phyloP scores from a whole-genome alignment of 495 filamentous ascomycete genomes.

The Letharia lupina region DNA sequence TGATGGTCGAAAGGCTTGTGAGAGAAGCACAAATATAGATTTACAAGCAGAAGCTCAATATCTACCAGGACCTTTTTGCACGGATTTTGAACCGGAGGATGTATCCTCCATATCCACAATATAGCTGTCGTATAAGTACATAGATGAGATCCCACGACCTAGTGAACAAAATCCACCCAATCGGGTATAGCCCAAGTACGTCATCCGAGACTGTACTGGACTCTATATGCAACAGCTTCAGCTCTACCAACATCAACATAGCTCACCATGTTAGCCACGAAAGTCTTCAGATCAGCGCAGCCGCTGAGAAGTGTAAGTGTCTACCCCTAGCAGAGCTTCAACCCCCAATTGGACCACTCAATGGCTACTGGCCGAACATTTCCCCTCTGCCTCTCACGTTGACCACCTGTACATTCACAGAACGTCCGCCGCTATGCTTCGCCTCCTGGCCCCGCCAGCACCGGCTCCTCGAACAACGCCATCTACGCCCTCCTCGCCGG shows the following conservation, averaged over 20 bases:
- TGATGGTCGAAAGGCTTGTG: not conserved
- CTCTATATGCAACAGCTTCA: not conserved
- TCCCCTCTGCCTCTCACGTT: not conserved
- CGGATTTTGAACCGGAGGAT: not conserved
- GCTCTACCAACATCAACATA: not conserved
- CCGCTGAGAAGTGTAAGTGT: slow-evolving; percentile 41
- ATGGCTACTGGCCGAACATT: slow-evolving; percentile 1
- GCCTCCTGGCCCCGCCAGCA: slow-evolving; percentile 36
- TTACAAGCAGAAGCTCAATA: not conserved
- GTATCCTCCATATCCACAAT: too few relatives aligned
- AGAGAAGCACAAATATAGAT: not conserved
- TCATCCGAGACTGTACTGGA: not conserved
- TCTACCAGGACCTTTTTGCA: not conserved
- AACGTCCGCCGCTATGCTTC: slow-evolving; percentile 46
- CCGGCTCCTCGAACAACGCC: slow-evolving; percentile 26
- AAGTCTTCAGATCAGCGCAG: slow-evolving; percentile 41
- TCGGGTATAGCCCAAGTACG: not conserved
- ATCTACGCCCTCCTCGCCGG: slow-evolving; percentile 34
- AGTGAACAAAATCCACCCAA: not conserved
- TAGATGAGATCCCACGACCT: too few relatives aligned
- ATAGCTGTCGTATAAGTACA: too few relatives aligned
- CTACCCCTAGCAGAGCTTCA: not conserved
- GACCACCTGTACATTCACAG: slow-evolving; percentile 24
- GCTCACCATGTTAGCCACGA: slow-evolving; percentile 41
- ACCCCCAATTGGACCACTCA: not conserved